Conservation (phyloP, 257 asterid species). For the Osmanthus fragrans region DNA sequence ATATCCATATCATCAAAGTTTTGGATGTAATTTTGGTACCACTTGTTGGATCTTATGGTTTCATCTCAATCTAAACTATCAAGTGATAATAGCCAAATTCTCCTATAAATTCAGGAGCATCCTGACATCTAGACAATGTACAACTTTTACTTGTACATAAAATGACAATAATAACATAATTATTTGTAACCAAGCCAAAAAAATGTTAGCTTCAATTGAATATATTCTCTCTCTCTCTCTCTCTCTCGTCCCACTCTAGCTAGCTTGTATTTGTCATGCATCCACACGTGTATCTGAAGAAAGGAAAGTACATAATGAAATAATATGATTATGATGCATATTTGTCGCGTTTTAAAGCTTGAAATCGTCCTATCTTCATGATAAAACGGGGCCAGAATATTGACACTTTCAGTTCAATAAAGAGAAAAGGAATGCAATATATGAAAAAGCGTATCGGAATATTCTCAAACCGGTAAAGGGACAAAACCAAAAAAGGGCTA, state of each 20-base stretch:
- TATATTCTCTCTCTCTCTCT: too few species aligned
- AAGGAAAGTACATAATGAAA: conserved; percentile 20
- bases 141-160: background rate
- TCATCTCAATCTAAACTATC: too few species aligned
- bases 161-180: too few species aligned
- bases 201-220: too few species aligned
- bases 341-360: conserved; percentile 12
- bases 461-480: conserved; percentile 17
- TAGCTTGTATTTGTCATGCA: background rate
- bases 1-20: too few species aligned
- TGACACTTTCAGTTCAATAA: conserved; percentile 13
- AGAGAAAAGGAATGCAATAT: background rate
- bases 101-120: too few species aligned
- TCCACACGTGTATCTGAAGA: conserved; percentile 42
- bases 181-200: too few species aligned
- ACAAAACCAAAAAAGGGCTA: background rate
- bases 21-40: too few species aligned
- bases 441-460: conserved; percentile 14
- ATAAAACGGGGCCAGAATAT: conserved; percentile 12
- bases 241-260: background rate
- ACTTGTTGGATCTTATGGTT: too few species aligned
- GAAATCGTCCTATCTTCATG: conserved; percentile 2
- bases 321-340: conserved; percentile 8
- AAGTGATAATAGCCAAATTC: too few species aligned
- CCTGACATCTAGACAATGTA: too few species aligned